These are phyloP conservation scores for Candida nonsorbophila DNA, from an alignment of 805 yeast genomes.

Conservation along the genomic window DNA sequence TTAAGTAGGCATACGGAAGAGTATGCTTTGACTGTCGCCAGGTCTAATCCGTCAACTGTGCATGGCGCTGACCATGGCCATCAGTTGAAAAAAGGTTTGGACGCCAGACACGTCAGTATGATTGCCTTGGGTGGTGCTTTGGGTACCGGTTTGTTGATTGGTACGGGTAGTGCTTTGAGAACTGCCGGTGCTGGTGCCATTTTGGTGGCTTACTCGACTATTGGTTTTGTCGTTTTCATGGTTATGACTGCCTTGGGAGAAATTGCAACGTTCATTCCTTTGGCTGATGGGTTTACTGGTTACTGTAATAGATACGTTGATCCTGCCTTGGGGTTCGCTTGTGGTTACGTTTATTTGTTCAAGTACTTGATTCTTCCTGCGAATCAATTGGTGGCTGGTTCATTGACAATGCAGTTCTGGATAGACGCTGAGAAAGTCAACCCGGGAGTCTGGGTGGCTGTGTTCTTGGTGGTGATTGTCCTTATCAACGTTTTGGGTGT, in stretches of 20 bases:
- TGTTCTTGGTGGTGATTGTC: conserved; percentile 38
- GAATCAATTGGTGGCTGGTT: conserved; percentile 60
- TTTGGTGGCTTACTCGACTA: conserved; percentile 59
- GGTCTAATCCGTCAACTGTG: conserved; percentile 35
- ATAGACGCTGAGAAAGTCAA: conserved; percentile 39
- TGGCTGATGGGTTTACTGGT: conserved; percentile 62
- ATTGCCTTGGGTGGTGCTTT: conserved; percentile 81
- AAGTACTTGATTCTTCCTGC: conserved; percentile 54
- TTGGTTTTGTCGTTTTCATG: conserved; percentile 67
- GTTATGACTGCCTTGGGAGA: conserved; percentile 69
- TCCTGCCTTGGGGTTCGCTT: conserved; percentile 62
- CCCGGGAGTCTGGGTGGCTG: conserved; percentile 55
- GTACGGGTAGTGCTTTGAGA: conserved; percentile 67
- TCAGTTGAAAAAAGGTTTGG: conserved; percentile 37
- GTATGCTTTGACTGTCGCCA: conserved; percentile 41
- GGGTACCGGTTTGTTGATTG: conserved; percentile 71
- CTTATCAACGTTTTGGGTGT: conserved; percentile 45
- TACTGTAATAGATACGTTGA: conserved; percentile 62
- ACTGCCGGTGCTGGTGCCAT: conserved; percentile 66
- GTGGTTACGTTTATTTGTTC: conserved; percentile 60
- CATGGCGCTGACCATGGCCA: conserved; percentile 36
- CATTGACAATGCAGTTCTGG: conserved; percentile 53
- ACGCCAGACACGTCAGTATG: conserved; percentile 63
- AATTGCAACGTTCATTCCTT: conserved; percentile 61
- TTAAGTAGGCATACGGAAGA: conserved; percentile 42